These are phyloP conservation scores for Coemansia erecta DNA, from an alignment of 192 early-diverging fungal species.

Conservation along the genomic window DNA sequence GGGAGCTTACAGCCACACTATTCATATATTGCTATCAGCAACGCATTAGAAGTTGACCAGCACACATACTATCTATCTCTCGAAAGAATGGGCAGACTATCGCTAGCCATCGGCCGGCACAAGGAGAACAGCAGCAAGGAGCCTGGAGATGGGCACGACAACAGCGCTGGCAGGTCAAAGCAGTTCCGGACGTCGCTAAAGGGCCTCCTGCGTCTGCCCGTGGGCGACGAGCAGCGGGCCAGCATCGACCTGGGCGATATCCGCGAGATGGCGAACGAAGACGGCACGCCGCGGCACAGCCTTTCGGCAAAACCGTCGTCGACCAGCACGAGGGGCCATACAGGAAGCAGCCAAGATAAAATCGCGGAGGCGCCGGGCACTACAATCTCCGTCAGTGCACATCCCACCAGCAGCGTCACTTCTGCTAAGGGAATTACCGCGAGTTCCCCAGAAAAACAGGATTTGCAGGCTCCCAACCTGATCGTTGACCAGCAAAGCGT, in stretches of 20 bases:
- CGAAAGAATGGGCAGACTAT: slow-evolving; percentile 41
- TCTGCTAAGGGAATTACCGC: neutral
- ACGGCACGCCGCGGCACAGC: slow-evolving; percentile 5
- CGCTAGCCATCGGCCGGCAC: slow-evolving; percentile 41
- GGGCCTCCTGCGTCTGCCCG: slow-evolving; percentile 36
- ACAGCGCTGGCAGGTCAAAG: slow-evolving; percentile 22
- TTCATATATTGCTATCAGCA: neutral
- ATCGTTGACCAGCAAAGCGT: neutral
- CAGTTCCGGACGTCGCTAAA: slow-evolving; percentile 43
- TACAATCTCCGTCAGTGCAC: neutral
- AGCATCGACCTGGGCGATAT: slow-evolving; percentile 49
- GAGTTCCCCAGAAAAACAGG: neutral
- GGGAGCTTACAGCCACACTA: neutral
- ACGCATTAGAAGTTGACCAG: neutral
- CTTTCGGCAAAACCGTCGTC: neutral
- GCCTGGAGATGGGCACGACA: neutral
- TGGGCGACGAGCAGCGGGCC: slow-evolving; percentile 19
- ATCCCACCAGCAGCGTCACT: neutral
- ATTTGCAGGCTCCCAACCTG: neutral
- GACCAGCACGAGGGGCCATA: neutral
- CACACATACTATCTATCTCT: neutral
- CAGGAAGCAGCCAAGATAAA: neutral
- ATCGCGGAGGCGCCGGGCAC: neutral
- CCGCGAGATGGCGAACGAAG: slow-evolving; percentile 14
- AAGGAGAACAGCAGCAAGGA: slow-evolving; percentile 19